These are phyloP conservation scores for Sphaerobolus stellatus DNA, from an alignment of 1,284 basidiomycete genomes.

Conservation along the genomic window DNA sequence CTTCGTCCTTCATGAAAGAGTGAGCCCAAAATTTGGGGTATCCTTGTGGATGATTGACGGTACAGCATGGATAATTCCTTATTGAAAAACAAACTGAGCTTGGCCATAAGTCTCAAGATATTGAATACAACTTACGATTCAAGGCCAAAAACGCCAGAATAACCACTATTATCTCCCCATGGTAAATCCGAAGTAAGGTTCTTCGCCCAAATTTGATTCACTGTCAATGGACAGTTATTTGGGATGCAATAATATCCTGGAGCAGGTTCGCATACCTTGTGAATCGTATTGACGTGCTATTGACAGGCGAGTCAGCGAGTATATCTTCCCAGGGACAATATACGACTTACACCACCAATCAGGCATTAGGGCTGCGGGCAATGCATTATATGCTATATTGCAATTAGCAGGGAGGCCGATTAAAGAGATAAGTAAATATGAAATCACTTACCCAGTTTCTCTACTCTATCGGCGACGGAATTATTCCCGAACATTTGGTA, in stretches of 20 bases:
- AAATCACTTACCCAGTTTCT: neutral
- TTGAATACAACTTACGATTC: constrained; percentile 3
- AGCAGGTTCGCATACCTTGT: neutral
- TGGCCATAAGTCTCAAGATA: too few species aligned
- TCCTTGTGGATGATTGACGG: constrained; percentile 60
- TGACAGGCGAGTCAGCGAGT: neutral
- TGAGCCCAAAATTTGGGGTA: constrained; percentile 64
- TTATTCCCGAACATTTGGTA: constrained; percentile 4
- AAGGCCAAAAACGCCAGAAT: neutral
- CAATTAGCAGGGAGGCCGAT: neutral
- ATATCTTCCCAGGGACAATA: neutral
- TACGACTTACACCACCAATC: constrained; percentile 1
- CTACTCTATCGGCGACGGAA: neutral
- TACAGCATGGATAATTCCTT: constrained; percentile 46
- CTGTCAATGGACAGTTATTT: neutral
- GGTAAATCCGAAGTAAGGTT: constrained; percentile 2
- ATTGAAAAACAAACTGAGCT: constrained; percentile 23
- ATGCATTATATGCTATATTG: neutral
- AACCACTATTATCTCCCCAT: neutral
- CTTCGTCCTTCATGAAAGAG: constrained; percentile 51
- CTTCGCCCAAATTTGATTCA: constrained; percentile 1
- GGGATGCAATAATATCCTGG: neutral
- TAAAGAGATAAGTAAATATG: neutral
- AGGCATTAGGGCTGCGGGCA: constrained; percentile 1
- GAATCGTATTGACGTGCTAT: constrained; percentile 1